phyloP scores from a whole-genome alignment of 805 yeast genomes.

The Ogataea sp. region DNA sequence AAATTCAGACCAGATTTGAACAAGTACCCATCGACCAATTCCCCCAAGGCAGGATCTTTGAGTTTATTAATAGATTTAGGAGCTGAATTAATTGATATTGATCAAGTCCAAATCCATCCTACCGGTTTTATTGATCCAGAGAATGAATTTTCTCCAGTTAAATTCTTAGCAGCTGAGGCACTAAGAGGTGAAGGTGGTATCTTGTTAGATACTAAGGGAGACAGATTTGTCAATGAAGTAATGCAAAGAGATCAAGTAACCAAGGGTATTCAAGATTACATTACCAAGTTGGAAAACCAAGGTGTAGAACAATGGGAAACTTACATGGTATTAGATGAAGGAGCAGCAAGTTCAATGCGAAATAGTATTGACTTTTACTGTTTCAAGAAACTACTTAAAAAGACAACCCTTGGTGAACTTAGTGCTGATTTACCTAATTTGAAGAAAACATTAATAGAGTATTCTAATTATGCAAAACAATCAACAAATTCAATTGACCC shows the following conservation, averaged over 20 bases:
- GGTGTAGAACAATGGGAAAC: constrained; percentile 27
- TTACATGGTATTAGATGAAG: constrained; percentile 40
- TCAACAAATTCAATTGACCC: background rate
- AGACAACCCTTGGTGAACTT: constrained; percentile 35
- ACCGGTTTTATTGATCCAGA: constrained; percentile 48
- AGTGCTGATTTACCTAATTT: constrained; percentile 23
- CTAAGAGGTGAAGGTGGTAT: constrained; percentile 62
- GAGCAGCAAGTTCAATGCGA: constrained; percentile 34
- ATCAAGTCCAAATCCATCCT: constrained; percentile 62
- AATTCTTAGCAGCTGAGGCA: constrained; percentile 60
- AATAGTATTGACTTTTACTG: constrained; percentile 51
- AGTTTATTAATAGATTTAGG: constrained; percentile 42
- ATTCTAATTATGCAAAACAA: constrained; percentile 4
- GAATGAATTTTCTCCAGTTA: constrained; percentile 27
- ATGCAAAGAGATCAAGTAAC: constrained; percentile 55
- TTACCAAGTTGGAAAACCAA: constrained; percentile 24
- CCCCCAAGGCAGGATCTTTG: constrained; percentile 56
- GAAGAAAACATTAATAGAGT: constrained; percentile 5
- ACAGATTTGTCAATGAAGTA: constrained; percentile 52
- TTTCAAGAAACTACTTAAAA: constrained; percentile 46
- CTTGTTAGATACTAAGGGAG: constrained; percentile 35
- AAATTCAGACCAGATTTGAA: constrained; percentile 53
- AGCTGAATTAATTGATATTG: constrained; percentile 53
- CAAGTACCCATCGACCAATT: constrained; percentile 52
- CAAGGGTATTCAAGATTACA: constrained; percentile 44